Evolutionary conservation across 2,329 filamentous ascomycete genomes (phyloP), one percentile per base, ranked within the genome.

Genomic region (Arthrocladium fulminans): DNA sequence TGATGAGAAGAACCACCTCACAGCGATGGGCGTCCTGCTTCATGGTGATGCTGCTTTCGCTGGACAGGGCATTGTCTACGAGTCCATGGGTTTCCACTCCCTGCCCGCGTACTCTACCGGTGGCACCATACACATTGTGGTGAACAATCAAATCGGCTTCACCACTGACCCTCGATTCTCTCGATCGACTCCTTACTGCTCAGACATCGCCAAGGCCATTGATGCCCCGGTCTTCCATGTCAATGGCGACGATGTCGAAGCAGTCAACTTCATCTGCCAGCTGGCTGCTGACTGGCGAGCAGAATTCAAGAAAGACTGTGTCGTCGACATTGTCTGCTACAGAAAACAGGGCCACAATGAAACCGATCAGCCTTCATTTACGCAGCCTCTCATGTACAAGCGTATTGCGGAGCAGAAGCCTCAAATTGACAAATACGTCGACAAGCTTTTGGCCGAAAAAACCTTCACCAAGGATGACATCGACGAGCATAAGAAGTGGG

Each of bases 81-180:
- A 98, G 72, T 97, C 89, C 62, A 86, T 98, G 70, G 92, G 92
- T 55, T 96, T 98, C 81, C 86, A 95, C 73, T 85, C 88, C 45
- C 81, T 98, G 30, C 92, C 92, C 24, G 87, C 86, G 59, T 98
- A 96, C 74, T 95, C 94, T 42, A 97, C 92, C 47, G 92, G 92
- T 61, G 92, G 92, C 64, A 98, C 92, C 50, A 86, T 98, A 61
- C 92, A 98, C 71, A 77, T 98, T 57, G 83, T 98, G 51, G 90
- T 97, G 60, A 98, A 98, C 81, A 98, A 98, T 79, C 92, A 98
- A 77, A 98, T 98, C 67, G 92, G 92, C 69, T 98, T 98, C 77
- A 98, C 92, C 47, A 98, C 92, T 19, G 92, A 98, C 65, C 92
- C 92, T 58, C 88, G 92, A 64, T 98, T 95, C 69, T 84, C 92